Evolutionary conservation across 2,329 filamentous ascomycete genomes (phyloP), one percentile per base, ranked within the genome.

Genomic region (Volutella citrinella): DNA sequence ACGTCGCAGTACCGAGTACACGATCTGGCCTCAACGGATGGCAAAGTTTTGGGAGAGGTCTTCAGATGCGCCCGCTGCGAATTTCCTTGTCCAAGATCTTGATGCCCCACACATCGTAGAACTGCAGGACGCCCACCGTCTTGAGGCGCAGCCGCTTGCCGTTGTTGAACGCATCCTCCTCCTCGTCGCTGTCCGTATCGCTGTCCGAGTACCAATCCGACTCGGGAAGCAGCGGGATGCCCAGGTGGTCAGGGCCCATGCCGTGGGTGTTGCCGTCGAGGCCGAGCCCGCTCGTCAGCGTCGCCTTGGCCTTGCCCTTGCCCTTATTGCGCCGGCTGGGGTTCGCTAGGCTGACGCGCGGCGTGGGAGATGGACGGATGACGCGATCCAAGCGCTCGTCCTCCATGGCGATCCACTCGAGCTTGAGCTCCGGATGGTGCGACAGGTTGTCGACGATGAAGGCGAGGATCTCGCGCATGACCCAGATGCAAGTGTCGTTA

Each of bases 41-140:
- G n/a, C n/a, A n/a, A n/a, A n/a, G n/a, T n/a, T n/a, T n/a, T n/a
- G n/a, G n/a, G n/a, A n/a, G n/a, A n/a, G n/a, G n/a, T 12, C 9
- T 17, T 53, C 34, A 61, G 11, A 61, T 36, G 28, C 54, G 48
- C 14, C 59, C 59, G 25, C 42, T 56, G 19, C 70, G 61, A 30
- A 80, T 56, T 49, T 79, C 74, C 55, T 78, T 79, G 46, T 74
- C 66, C 43, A 80, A 81, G 30, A 81, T 79, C 41, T 64, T 65
- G 21, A 79, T 65, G 0, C 65, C 74, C 61, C 61, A 63, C 9
- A 62, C 61, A 20, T 65, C 61, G 29, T 63, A 62, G 38, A 63
- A 64, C 24, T 58, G 61, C 23, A 64, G 35, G 12, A 59, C 59
- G 4, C 60, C 60, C 22, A 61, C 48, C 2, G 60, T 63, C 49